These are phyloP conservation scores for Hirsutella thompsonii DNA, from an alignment of 2,329 filamentous ascomycete genomes.

Conservation along the genomic window DNA sequence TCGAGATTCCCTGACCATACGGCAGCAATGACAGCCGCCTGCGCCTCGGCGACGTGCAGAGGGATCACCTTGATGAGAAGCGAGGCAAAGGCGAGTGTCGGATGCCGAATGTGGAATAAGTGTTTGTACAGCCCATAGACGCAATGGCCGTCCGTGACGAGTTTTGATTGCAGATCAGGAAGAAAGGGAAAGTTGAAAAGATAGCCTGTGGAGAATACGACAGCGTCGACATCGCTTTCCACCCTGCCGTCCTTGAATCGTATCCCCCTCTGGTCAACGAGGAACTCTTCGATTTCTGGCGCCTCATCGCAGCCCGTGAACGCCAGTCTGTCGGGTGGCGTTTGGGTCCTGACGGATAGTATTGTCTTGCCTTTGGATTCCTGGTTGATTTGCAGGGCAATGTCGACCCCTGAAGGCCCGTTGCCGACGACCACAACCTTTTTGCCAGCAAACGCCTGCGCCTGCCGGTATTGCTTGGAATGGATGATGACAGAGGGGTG, in stretches of 20 bases:
- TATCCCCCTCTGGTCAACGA: constrained; percentile 42
- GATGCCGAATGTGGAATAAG: constrained; percentile 60
- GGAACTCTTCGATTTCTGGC: constrained; percentile 44
- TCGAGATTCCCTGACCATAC: constrained; percentile 60
- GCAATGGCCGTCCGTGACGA: constrained; percentile 56
- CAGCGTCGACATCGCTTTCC: constrained; percentile 56
- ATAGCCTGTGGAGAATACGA: constrained; percentile 86
- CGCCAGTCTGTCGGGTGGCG: constrained; percentile 28
- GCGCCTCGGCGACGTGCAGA: constrained; percentile 67
- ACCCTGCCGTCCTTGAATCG: constrained; percentile 52
- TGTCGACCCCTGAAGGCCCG: constrained; percentile 72
- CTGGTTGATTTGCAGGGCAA: constrained; percentile 60
- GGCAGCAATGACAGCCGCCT: constrained; percentile 63
- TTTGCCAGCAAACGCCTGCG: constrained; percentile 48
- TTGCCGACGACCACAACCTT: constrained; percentile 80
- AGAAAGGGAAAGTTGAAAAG: constrained; percentile 74
- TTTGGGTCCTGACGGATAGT: constrained; percentile 45
- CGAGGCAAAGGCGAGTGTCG: constrained; percentile 65
- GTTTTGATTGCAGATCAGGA: constrained; percentile 26
- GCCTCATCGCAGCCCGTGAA: constrained; percentile 37
- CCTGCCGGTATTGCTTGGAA: constrained; percentile 66
- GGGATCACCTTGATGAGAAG: constrained; percentile 80
- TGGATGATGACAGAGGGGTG: constrained; percentile 54
- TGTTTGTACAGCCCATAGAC: constrained; percentile 68
- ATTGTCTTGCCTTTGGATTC: constrained; percentile 49